Evolutionary conservation across 1,284 basidiomycete species (phyloP).

Genomic region (Leccinum fuscescens): DNA sequence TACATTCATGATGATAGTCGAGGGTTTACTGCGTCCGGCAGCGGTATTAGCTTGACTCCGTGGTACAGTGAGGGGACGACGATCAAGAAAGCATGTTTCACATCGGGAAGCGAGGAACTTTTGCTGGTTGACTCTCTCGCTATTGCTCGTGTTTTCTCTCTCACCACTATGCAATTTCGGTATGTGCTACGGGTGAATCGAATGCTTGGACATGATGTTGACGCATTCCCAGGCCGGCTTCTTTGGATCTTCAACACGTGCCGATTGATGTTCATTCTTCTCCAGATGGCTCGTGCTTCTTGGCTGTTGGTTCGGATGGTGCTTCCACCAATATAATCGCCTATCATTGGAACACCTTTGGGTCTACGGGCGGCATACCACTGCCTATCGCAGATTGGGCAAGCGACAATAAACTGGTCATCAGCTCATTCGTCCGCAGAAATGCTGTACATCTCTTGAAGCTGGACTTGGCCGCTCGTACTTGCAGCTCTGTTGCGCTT

Average conservation of each 20-base stretch:
- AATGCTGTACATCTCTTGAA: slow-evolving; percentile 42
- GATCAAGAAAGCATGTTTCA: slow-evolving; percentile 40
- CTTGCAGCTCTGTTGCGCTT: slow-evolving; percentile 44
- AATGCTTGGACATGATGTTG: neutral
- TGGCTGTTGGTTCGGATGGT: slow-evolving; percentile 33
- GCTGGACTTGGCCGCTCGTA: slow-evolving; percentile 33
- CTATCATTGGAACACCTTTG: slow-evolving; percentile 58
- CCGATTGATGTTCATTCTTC: slow-evolving; percentile 42
- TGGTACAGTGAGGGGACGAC: slow-evolving; percentile 42
- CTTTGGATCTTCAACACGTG: slow-evolving; percentile 36
- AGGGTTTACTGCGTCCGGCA: slow-evolving; percentile 40
- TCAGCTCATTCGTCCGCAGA: slow-evolving; percentile 47
- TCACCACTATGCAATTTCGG: slow-evolving; percentile 55
- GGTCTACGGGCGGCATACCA: slow-evolving; percentile 44
- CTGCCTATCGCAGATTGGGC: slow-evolving; percentile 34
- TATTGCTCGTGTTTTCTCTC: slow-evolving; percentile 48
- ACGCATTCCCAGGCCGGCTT: slow-evolving; percentile 41
- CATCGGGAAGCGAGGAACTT: slow-evolving; percentile 50
- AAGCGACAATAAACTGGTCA: slow-evolving; percentile 24
- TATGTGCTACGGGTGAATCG: slow-evolving; percentile 18
- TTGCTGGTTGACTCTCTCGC: slow-evolving; percentile 44
- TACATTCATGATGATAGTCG: slow-evolving; percentile 43
- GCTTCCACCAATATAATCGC: slow-evolving; percentile 31
- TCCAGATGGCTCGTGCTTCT: slow-evolving; percentile 55
- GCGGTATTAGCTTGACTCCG: slow-evolving; percentile 37